Evolutionary conservation across 2,329 filamentous ascomycete species (phyloP).

Genomic region (Colletotrichum tropicale): DNA sequence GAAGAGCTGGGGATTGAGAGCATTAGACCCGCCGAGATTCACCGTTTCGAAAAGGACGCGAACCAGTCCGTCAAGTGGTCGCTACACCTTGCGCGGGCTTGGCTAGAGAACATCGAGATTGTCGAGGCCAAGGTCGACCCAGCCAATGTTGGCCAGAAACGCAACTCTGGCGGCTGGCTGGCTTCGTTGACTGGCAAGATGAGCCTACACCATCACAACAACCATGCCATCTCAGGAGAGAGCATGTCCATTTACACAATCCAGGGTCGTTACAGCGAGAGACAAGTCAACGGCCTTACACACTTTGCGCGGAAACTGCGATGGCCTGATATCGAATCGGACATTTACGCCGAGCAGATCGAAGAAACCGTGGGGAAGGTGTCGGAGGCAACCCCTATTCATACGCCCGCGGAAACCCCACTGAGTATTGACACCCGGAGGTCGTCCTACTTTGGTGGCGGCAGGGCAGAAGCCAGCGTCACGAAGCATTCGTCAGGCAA

Average conservation of each 20-base stretch:
- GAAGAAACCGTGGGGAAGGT: constrained; percentile 51
- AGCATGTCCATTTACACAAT: constrained; percentile 50
- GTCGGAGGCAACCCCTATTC: constrained; percentile 45
- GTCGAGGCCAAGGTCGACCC: constrained; percentile 36
- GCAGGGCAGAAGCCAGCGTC: constrained; percentile 22
- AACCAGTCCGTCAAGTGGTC: constrained; percentile 71
- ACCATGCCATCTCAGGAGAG: constrained; percentile 24
- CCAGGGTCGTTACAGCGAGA: constrained; percentile 58
- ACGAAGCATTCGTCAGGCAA: constrained; percentile 42
- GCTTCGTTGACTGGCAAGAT: constrained; percentile 62
- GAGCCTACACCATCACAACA: constrained; percentile 42
- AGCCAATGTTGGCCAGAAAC: constrained; percentile 21
- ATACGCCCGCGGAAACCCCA: constrained; percentile 40
- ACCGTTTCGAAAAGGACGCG: constrained; percentile 66
- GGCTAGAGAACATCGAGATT: constrained; percentile 72
- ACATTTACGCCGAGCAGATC: constrained; percentile 53
- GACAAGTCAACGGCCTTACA: constrained; percentile 65
- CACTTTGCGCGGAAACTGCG: constrained; percentile 67
- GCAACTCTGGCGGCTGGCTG: constrained; percentile 53
- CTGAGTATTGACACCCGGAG: constrained; percentile 37
- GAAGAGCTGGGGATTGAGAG: constrained; percentile 58
- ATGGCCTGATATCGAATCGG: constrained; percentile 66
- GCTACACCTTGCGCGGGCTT: constrained; percentile 65
- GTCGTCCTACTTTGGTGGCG: constrained; percentile 52
- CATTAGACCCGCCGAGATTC: constrained; percentile 60